A percentile compares a stretch with the other conserved stretches of the same genome.
phyloP scores from a whole-genome alignment of 176 grass and related monocot species.

The Phoenix dactylifera region DNA sequence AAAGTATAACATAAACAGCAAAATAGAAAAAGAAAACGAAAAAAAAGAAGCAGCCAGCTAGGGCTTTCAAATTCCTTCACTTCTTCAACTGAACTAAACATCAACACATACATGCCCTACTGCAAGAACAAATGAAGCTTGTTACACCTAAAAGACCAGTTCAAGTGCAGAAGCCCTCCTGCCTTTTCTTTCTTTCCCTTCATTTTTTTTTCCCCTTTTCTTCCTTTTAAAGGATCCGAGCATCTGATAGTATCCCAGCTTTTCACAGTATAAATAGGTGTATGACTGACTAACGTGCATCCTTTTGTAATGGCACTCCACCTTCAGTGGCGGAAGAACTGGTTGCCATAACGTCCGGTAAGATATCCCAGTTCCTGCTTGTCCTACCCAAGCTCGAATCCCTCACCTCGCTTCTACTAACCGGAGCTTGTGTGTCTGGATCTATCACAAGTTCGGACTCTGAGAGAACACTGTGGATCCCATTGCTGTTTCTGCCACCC shows the following conservation, averaged over 20 bases:
- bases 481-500: slow-evolving; percentile 25
- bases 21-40: not conserved
- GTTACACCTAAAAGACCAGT: no score
- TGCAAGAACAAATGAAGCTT: not conserved
- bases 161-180: no score
- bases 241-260: not conserved
- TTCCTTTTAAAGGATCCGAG: not conserved
- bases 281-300: slow-evolving; percentile 17
- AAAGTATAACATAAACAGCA: slow-evolving; percentile 17
- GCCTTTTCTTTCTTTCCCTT: no score
- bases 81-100: not conserved
- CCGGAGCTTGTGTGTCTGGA: slow-evolving; percentile 31
- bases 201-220: not conserved
- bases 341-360: slow-evolving; percentile 34
- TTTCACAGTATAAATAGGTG: not conserved
- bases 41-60: not conserved
- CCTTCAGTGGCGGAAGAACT: slow-evolving; percentile 20
- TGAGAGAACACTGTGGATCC: slow-evolving; percentile 30
- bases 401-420: slow-evolving; percentile 24
- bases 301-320: slow-evolving; percentile 22
- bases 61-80: not conserved
- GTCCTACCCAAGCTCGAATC: slow-evolving; percentile 44
- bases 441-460: slow-evolving; percentile 14
- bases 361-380: slow-evolving; percentile 61
- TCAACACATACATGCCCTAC: not conserved